Conservation (phyloP, 1,139 yeast genomes). For the Eremothecium cymbalariae region DNA sequence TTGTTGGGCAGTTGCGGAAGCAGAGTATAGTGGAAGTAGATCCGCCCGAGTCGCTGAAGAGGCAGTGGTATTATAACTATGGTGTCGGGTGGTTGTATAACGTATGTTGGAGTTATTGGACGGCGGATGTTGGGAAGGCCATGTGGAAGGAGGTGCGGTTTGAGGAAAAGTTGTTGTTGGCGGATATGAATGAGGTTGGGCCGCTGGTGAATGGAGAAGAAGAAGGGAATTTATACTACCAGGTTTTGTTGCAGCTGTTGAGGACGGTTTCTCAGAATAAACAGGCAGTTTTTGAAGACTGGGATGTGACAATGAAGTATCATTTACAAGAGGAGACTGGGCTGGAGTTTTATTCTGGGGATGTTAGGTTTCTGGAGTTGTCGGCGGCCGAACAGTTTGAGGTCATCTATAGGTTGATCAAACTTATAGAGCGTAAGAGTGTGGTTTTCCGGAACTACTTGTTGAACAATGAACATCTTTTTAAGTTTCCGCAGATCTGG, state of each 20-base stretch:
- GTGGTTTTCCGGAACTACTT: constrained; percentile 31
- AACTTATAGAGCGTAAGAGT: constrained; percentile 28
- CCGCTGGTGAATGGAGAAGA: constrained; percentile 10
- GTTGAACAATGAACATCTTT: constrained; percentile 27
- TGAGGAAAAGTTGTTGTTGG: constrained; percentile 24
- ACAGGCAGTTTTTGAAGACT: constrained; percentile 31
- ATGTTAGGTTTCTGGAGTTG: constrained; percentile 35
- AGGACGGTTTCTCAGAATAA: constrained; percentile 31
- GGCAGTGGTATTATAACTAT: constrained; percentile 29
- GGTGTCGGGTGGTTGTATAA: constrained; percentile 30
- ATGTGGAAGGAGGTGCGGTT: constrained; percentile 26
- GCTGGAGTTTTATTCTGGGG: constrained; percentile 30
- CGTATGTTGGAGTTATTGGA: constrained; percentile 26
- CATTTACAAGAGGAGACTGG: constrained; percentile 37
- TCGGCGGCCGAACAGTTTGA: constrained; percentile 41
- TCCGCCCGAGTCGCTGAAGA: constrained; percentile 12
- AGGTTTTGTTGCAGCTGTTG: constrained; percentile 34
- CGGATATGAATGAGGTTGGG: constrained; percentile 15
- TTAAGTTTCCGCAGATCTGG: constrained; percentile 21
- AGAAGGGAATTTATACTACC: constrained; percentile 20
- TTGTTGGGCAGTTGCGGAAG: constrained; percentile 19
- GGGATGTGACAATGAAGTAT: constrained; percentile 42
- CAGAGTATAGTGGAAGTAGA: constrained; percentile 11
- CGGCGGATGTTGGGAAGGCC: constrained; percentile 19
- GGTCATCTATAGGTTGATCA: constrained; percentile 39